A percentile compares a stretch with the other conserved stretches of the same genome.
Conservation (phyloP, 1,284 basidiomycete species). For the Chalciporus sp. region DNA sequence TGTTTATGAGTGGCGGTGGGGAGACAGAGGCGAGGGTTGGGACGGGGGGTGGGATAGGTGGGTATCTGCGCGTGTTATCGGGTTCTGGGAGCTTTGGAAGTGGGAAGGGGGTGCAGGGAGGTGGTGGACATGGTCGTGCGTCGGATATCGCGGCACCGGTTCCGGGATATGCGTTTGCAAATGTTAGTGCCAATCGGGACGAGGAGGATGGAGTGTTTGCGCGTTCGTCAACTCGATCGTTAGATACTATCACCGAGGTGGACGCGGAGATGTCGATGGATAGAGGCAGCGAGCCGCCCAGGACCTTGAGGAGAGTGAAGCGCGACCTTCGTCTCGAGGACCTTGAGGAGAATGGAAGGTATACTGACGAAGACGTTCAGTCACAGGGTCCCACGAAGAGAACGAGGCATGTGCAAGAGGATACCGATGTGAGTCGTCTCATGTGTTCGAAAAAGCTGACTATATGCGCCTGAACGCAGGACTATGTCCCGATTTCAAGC, state of each 20-base stretch:
- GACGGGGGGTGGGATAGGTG: constrained; percentile 9
- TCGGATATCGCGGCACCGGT: constrained; percentile 16
- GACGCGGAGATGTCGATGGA: constrained; percentile 9
- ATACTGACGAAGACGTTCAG: constrained; percentile 3
- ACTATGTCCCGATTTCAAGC: constrained; percentile 27
- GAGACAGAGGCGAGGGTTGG: constrained; percentile 1
- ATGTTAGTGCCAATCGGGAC: neutral
- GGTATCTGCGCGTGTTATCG: constrained; percentile 30
- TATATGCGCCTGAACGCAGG: constrained; percentile 11
- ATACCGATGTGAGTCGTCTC: constrained; percentile 21
- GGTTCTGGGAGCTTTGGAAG: constrained; percentile 1
- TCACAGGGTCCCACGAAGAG: constrained; percentile 17
- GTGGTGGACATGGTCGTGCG: constrained; percentile 6
- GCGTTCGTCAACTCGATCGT: constrained; percentile 4
- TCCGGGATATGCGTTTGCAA: constrained; percentile 15
- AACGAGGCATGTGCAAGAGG: constrained; percentile 12
- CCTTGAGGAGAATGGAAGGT: constrained; percentile 7
- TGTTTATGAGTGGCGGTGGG: constrained; percentile 9
- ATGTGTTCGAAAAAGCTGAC: neutral
- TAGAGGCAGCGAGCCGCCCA: neutral
- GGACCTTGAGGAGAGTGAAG: constrained; percentile 14
- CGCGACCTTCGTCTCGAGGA: constrained; percentile 17
- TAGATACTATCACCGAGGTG: constrained; percentile 10
- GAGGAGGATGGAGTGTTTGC: constrained; percentile 5
- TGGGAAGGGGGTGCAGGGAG: neutral